Conservation (phyloP, 495 filamentous ascomycete species). For the Evansstolkia leycettana region DNA sequence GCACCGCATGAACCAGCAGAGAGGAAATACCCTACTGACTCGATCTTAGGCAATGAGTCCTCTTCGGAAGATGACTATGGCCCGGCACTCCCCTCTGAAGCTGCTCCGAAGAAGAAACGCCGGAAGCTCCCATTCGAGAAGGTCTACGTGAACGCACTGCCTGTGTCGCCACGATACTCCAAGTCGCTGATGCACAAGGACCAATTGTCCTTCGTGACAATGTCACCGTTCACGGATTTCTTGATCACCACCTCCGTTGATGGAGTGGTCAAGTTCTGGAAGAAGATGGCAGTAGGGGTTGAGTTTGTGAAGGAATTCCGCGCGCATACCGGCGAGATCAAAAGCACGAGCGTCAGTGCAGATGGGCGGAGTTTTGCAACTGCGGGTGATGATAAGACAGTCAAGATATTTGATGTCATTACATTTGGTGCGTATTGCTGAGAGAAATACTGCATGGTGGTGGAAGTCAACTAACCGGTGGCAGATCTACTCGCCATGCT, state of each 20-base stretch:
- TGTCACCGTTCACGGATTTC: constrained; percentile 87
- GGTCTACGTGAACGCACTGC: constrained; percentile 83
- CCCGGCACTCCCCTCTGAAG: constrained; percentile 64
- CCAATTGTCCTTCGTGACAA: constrained; percentile 70
- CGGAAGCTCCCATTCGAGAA: constrained; percentile 88
- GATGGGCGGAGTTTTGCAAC: constrained; percentile 94
- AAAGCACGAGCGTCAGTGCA: constrained; percentile 64
- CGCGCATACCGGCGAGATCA: constrained; percentile 78
- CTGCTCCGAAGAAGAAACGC: constrained; percentile 78
- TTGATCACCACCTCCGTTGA: constrained; percentile 86
- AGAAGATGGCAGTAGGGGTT: constrained; percentile 80
- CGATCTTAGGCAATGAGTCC: constrained; percentile 35
- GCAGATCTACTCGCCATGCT: constrained; percentile 74
- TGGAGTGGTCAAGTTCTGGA: constrained; percentile 98
- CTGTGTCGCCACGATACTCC: constrained; percentile 71
- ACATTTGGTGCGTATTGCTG: constrained; percentile 55
- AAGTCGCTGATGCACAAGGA: constrained; percentile 99
- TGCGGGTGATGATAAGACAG: constrained; percentile 69
- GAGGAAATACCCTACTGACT: constrained; percentile 4
- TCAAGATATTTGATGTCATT: constrained; percentile 94
- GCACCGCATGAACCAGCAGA: not conserved
- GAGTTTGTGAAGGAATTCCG: constrained; percentile 98
- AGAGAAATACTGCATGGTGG: too few relatives aligned
- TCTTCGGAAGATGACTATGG: constrained; percentile 94
- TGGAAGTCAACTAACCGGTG: constrained; percentile 7